phyloP scores from a whole-genome alignment of 805 yeast species.

The Candida germanica region DNA sequence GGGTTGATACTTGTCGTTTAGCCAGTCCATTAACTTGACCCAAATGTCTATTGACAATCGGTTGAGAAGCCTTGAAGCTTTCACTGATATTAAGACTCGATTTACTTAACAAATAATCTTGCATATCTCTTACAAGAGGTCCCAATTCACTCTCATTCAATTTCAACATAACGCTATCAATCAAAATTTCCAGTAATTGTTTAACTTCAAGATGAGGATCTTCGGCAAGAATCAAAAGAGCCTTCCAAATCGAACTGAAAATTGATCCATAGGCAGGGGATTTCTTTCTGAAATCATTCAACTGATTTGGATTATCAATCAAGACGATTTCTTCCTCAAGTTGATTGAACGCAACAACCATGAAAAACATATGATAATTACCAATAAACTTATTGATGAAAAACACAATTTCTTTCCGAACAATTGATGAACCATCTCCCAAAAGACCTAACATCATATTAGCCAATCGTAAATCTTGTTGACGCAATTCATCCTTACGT shows the following conservation, averaged over 20 bases:
- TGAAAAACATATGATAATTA: slow-evolving; percentile 67
- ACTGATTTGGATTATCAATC: slow-evolving; percentile 56
- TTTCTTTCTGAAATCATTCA: slow-evolving; percentile 61
- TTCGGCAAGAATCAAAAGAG: slow-evolving; percentile 71
- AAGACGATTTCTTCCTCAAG: slow-evolving; percentile 74
- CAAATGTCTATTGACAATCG: slow-evolving; percentile 32
- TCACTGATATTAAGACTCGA: slow-evolving; percentile 38
- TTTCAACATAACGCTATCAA: slow-evolving; percentile 66
- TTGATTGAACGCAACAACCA: slow-evolving; percentile 84
- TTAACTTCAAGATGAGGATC: slow-evolving; percentile 87
- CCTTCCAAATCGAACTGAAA: slow-evolving; percentile 84
- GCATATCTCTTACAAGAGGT: slow-evolving; percentile 63
- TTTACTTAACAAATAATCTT: slow-evolving; percentile 56
- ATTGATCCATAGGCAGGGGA: slow-evolving; percentile 86
- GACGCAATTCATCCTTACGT: slow-evolving; percentile 48
- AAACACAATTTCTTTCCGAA: slow-evolving; percentile 77
- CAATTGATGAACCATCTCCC: slow-evolving; percentile 87
- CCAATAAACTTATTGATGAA: slow-evolving; percentile 73
- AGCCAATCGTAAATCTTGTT: slow-evolving; percentile 70
- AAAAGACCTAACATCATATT: slow-evolving; percentile 62
- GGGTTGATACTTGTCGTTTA: slow-evolving; percentile 24
- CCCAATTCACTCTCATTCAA: slow-evolving; percentile 65
- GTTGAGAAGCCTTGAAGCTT: slow-evolving; percentile 38
- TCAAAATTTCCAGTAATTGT: slow-evolving; percentile 65
- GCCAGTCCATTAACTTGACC: slow-evolving; percentile 9